Conservation (phyloP, 345 rosid species). For the Citrus mangshanensis region DNA sequence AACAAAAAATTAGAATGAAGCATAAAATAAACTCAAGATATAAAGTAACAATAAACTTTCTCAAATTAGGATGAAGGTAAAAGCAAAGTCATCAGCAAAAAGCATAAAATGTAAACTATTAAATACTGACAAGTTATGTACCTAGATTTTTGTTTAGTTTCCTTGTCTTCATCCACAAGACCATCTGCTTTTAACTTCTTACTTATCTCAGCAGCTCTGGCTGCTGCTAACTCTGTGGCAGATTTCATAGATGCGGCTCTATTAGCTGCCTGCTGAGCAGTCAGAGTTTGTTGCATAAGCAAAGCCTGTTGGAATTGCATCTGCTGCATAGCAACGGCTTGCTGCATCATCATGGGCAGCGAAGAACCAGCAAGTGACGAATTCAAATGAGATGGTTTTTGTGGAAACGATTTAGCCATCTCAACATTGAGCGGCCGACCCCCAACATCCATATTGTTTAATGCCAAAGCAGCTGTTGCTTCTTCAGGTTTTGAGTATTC, state of each 20-base stretch:
- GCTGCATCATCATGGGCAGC: slow-evolving; percentile 98
- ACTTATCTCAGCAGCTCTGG: slow-evolving; percentile 97
- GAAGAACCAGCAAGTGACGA: slow-evolving; percentile 65
- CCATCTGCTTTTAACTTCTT: slow-evolving; percentile 88
- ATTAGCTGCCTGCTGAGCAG: slow-evolving; percentile 97
- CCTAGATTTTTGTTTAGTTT: slow-evolving; percentile 61
- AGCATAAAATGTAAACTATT: neutral
- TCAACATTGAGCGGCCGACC: slow-evolving; percentile 92
- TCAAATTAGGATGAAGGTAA: neutral
- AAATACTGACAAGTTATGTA: slow-evolving; percentile 12
- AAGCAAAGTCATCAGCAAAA: neutral
- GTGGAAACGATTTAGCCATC: slow-evolving; percentile 94
- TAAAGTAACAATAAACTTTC: neutral
- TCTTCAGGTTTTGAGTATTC: slow-evolving; percentile 85
- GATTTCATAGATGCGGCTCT: slow-evolving; percentile 95
- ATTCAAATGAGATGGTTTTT: slow-evolving; percentile 50
- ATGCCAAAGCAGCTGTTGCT: slow-evolving; percentile 87
- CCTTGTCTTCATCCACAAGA: slow-evolving; percentile 53
- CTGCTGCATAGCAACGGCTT: slow-evolving; percentile 98
- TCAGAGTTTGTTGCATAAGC: slow-evolving; percentile 93
- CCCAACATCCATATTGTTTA: slow-evolving; percentile 92
- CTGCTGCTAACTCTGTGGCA: slow-evolving; percentile 95
- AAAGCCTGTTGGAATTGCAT: slow-evolving; percentile 98
- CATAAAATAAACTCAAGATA: neutral
- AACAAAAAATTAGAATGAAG: neutral